Percentiles rank a stretch among this genome's conserved stretches.
phyloP scores from a whole-genome alignment of 805 yeast species.

The Danielia oregonensis region DNA sequence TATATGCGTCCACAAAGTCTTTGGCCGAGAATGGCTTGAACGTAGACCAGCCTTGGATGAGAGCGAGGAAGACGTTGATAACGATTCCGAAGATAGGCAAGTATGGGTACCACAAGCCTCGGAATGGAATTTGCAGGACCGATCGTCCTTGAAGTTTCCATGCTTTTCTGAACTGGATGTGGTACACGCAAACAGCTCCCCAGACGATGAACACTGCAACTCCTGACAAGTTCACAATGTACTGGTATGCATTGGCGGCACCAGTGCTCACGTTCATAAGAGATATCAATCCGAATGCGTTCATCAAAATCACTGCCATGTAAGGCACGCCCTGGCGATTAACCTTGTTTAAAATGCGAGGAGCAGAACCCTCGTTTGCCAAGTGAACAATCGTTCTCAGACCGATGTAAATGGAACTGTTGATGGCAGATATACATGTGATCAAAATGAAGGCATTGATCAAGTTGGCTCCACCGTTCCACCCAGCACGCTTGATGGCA shows the following conservation, averaged over 20 bases:
- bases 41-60: constrained; percentile 66
- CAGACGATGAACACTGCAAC: constrained; percentile 67
- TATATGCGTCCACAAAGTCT: constrained; percentile 54
- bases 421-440: constrained; percentile 66
- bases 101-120: constrained; percentile 46
- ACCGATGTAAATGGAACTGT: constrained; percentile 65
- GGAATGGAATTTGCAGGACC: constrained; percentile 31
- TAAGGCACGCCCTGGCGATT: constrained; percentile 63
- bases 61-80: constrained; percentile 49
- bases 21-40: constrained; percentile 53
- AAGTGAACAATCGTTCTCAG: constrained; percentile 63
- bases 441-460: constrained; percentile 60
- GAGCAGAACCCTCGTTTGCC: constrained; percentile 61
- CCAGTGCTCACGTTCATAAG: constrained; percentile 56
- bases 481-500: constrained; percentile 39
- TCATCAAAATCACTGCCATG: constrained; percentile 52
- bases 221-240: constrained; percentile 61
- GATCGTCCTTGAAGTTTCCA: constrained; percentile 37
- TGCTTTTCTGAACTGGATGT: constrained; percentile 51
- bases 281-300: constrained; percentile 52
- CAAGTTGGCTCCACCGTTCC: constrained; percentile 46
- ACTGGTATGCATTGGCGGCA: constrained; percentile 55
- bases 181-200: constrained; percentile 56
- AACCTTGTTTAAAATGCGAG: constrained; percentile 48
- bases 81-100: constrained; percentile 47